These are phyloP conservation scores for Mycothermus thermophilus DNA, from an alignment of 495 filamentous ascomycete genomes.

Conservation along the genomic window DNA sequence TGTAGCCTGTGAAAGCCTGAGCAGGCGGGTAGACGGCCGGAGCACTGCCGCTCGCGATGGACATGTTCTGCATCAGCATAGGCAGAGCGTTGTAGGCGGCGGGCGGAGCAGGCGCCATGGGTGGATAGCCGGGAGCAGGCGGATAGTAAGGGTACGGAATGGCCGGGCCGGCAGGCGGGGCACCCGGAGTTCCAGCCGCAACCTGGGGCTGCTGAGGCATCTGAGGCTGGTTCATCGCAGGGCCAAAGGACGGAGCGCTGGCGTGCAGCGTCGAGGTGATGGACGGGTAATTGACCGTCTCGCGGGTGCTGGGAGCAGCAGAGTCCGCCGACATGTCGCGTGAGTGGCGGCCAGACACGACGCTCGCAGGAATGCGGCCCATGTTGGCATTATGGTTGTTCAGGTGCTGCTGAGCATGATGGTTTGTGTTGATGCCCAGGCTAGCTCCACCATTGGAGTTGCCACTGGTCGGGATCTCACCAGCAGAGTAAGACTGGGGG, in stretches of 20 bases:
- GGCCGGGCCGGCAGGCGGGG: slow-evolving; percentile 20
- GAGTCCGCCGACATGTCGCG: slow-evolving; percentile 47
- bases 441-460: not conserved
- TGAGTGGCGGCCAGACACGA: slow-evolving; percentile 47
- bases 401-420: slow-evolving; percentile 61
- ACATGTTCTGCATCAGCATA: slow-evolving; percentile 49
- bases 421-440: slow-evolving; percentile 37
- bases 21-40: slow-evolving; percentile 29
- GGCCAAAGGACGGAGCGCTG: slow-evolving; percentile 58
- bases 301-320: slow-evolving; percentile 28
- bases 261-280: slow-evolving; percentile 62
- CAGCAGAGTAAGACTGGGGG: slow-evolving; percentile 79
- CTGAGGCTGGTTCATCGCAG: slow-evolving; percentile 26
- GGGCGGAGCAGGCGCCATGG: slow-evolving; percentile 8
- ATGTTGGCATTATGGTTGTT: slow-evolving; percentile 73
- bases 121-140: slow-evolving; percentile 10
- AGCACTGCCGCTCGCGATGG: slow-evolving; percentile 27
- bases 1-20: slow-evolving; percentile 35
- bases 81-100: slow-evolving; percentile 34
- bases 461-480: slow-evolving; percentile 61
- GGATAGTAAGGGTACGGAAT: slow-evolving; percentile 31
- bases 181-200: slow-evolving; percentile 21
- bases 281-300: slow-evolving; percentile 36
- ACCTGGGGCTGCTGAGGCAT: slow-evolving; percentile 17
- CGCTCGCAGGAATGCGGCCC: slow-evolving; percentile 57